A percentile compares a stretch with the other conserved stretches of the same genome.
phyloP scores from a whole-genome alignment of 2,329 filamentous ascomycete species.

The Escovopsis sp. region DNA sequence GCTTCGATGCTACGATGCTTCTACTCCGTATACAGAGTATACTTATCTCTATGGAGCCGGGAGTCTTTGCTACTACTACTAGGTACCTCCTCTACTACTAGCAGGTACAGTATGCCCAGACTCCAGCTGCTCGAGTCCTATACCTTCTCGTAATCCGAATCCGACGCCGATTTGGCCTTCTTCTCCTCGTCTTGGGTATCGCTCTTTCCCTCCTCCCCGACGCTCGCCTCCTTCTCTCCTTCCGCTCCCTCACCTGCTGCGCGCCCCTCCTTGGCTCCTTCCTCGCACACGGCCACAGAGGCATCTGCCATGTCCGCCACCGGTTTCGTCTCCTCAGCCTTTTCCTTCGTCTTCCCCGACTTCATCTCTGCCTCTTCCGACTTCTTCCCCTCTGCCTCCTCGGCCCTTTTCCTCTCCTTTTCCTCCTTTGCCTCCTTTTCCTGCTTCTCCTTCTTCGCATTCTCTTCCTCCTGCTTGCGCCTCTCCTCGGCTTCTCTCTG shows the following conservation, averaged over 20 bases:
- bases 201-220: slow-evolving; percentile 4
- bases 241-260: neutral
- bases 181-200: slow-evolving; percentile 6
- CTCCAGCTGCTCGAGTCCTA: no score
- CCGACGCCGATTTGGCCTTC: slow-evolving; percentile 14
- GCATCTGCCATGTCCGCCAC: neutral
- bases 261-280: neutral
- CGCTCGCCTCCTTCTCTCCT: neutral
- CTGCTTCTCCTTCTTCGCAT: slow-evolving; percentile 17
- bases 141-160: slow-evolving; percentile 18
- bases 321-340: neutral
- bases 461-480: slow-evolving; percentile 18
- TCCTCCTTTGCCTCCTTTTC: slow-evolving; percentile 15
- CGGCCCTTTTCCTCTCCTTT: slow-evolving; percentile 13
- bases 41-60: no score
- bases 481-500: slow-evolving; percentile 26
- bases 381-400: slow-evolving; percentile 11
- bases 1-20: no score
- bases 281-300: neutral
- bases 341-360: slow-evolving; percentile 7
- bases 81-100: neutral
- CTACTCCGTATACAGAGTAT: no score
- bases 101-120: no score
- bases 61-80: no score
- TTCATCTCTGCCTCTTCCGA: slow-evolving; percentile 9